Evolutionary conservation across 1,139 yeast genomes (phyloP).

Genomic region (Geotrichum australiense): DNA sequence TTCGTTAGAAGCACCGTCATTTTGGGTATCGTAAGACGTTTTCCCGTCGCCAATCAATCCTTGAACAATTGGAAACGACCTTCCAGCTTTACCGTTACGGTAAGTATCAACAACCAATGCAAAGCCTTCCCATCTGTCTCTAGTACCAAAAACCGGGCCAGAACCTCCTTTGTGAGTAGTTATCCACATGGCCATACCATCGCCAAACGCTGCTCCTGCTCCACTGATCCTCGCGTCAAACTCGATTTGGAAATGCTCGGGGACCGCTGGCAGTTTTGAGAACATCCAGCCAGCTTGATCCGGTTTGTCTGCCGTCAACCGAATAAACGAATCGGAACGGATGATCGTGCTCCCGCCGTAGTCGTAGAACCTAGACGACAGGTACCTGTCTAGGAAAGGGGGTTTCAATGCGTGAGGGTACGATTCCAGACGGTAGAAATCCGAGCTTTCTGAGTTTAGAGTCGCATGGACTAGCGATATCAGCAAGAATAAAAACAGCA

Average conservation of each 20-base stretch:
- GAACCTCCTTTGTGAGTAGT: constrained; percentile 43
- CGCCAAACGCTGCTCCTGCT: constrained; percentile 50
- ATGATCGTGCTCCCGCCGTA: constrained; percentile 36
- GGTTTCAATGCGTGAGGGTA: constrained; percentile 19
- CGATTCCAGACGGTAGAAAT: constrained; percentile 19
- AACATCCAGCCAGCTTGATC: constrained; percentile 38
- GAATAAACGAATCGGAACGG: constrained; percentile 31
- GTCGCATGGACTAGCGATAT: neutral
- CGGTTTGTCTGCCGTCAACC: constrained; percentile 37
- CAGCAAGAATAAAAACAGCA: neutral
- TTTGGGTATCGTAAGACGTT: constrained; percentile 51
- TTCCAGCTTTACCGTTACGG: constrained; percentile 58
- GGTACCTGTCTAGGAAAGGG: constrained; percentile 30
- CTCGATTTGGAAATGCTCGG: constrained; percentile 44
- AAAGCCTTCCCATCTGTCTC: constrained; percentile 60
- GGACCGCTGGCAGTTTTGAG: constrained; percentile 31
- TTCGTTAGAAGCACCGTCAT: constrained; percentile 68
- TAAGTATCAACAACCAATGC: constrained; percentile 76
- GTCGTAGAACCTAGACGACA: constrained; percentile 34
- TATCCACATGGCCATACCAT: constrained; percentile 79
- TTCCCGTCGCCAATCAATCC: constrained; percentile 65
- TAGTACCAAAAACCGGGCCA: constrained; percentile 63
- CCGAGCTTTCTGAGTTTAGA: neutral
- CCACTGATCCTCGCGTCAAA: constrained; percentile 58
- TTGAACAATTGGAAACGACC: constrained; percentile 61